phyloP scores from a whole-genome alignment of 1,284 basidiomycete genomes.

The Marasmius sp. region DNA sequence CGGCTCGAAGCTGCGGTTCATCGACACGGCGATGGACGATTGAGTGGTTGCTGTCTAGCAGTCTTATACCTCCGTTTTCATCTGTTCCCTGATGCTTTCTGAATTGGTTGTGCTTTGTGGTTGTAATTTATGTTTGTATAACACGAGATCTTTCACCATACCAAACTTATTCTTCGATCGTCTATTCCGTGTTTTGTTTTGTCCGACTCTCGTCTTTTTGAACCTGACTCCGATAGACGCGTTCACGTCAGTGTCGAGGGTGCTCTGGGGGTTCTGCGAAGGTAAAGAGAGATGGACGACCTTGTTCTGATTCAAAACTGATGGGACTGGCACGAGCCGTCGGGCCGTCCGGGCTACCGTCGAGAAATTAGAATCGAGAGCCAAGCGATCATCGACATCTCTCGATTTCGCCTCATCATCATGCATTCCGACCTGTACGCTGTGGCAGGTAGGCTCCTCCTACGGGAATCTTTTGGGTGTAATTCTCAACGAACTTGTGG shows the following conservation, averaged over 20 bases:
- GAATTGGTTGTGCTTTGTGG: neutral
- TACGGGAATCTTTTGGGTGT: neutral
- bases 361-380: neutral
- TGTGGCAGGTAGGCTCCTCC: constrained; percentile 1
- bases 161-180: too few species aligned
- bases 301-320: too few species aligned
- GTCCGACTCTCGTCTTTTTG: too few species aligned
- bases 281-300: too few species aligned
- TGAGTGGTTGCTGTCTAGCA: neutral
- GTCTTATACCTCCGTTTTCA: neutral
- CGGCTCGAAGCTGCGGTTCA: constrained; percentile 71
- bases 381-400: neutral
- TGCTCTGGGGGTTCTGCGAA: too few species aligned
- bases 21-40: constrained; percentile 12
- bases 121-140: neutral
- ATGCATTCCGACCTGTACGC: constrained; percentile 26
- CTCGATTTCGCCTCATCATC: neutral
- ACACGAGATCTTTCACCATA: neutral
- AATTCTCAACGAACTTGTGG: neutral
- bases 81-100: neutral
- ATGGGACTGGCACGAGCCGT: too few species aligned
- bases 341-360: too few species aligned
- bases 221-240: too few species aligned
- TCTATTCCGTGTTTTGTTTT: too few species aligned
- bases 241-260: too few species aligned